Base-by-base conservation (phyloP, 495 filamentous ascomycete genomes). In the Tricharina praecox region DNA sequence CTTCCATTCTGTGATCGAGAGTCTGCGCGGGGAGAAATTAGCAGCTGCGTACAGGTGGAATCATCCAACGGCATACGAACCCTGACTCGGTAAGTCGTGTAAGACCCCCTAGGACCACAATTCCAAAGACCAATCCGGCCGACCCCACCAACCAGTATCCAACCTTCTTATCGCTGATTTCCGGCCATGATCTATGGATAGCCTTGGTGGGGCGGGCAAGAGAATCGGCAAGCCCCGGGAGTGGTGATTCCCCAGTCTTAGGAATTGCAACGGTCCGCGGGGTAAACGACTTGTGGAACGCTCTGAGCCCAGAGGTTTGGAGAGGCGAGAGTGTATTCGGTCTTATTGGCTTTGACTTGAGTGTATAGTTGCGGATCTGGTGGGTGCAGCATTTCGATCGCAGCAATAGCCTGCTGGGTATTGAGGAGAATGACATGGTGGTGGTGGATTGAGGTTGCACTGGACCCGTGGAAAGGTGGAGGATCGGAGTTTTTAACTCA, bases 1-100 rank as follows among this genome's bases (percentile, higher is more conserved):
- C 53, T 78, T 83, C 90, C 90, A 97, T 85, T 97, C 92, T 43
- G 90, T 97, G 59, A 97, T 97, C 65, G 85, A 93, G 52, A 97
- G 75, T 37, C 87, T 93, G 48, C 38, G 42, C n/a, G n/a, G n/a
- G n/a, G n/a, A n/a, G n/a, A n/a, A n/a, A n/a, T n/a, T n/a, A n/a
- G n/a, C n/a, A n/a, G n/a, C n/a, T n/a, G n/a, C n/a, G n/a, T n/a
- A n/a, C n/a, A n/a, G n/a, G n/a, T n/a, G n/a, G n/a, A n/a, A n/a
- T n/a, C n/a, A n/a, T n/a, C n/a, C n/a, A n/a, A n/a, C n/a, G n/a
- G n/a, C 19, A 10, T 40, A 61, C 68, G 49, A 77, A 93, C 84
- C 88, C 90, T 50, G 90, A 97, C 66, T 97, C 90, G 4, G 90
- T 97, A 42, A 97, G 67, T 44, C 90, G 70, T 21, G 90, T 97